Evolutionary conservation across 2,329 filamentous ascomycete genomes (phyloP), one percentile per base, ranked within the genome.

Genomic region (Aspergillus arachidicola): DNA sequence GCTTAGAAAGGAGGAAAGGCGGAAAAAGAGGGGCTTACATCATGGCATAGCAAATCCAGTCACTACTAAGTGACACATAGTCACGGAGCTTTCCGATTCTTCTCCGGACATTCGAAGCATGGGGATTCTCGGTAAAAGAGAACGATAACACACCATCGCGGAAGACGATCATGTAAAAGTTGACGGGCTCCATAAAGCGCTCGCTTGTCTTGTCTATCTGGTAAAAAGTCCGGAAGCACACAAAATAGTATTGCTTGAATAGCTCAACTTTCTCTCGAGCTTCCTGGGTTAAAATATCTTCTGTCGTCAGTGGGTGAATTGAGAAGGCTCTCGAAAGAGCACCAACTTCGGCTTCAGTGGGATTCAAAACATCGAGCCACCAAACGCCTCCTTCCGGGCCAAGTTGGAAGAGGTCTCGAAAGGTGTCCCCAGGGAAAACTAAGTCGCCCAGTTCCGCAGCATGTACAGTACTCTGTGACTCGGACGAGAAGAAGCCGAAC

Each of bases 41-140:
- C 74, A 99, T 85, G 50, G 95, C 95, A 76, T 99, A 99, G 83
- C 95, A 99, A 71, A 98, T 96, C 94, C 96, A 99, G 79, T 99
- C 95, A 70, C 93, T 94, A 75, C 93, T 96, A 45, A 99, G 85
- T 65, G 94, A 90, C 71, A 98, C 91, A 74, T 97, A 98, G 74
- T 99, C 95, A 74, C 96, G 94, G 61, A 99, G 84, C 70, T 93
- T 91, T 28, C 92, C 90, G 72, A 99, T 98, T 78, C 95, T 89
- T 83, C 91, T 93, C 68, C 94, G 89, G 30, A 99, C 95, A 68
- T 95, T 92, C 50, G 90, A 86, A 14, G 94, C 92, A 76, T 99
- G 95, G 2, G 89, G 88, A 73, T 96, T 97, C 16, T 90, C 90
- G 55, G 88, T 88, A 76, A 97, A 98, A 67, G 93, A 96, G 82